Conservation (phyloP, 164 flowering plant genomes). For the Tinospora cordifolia region DNA sequence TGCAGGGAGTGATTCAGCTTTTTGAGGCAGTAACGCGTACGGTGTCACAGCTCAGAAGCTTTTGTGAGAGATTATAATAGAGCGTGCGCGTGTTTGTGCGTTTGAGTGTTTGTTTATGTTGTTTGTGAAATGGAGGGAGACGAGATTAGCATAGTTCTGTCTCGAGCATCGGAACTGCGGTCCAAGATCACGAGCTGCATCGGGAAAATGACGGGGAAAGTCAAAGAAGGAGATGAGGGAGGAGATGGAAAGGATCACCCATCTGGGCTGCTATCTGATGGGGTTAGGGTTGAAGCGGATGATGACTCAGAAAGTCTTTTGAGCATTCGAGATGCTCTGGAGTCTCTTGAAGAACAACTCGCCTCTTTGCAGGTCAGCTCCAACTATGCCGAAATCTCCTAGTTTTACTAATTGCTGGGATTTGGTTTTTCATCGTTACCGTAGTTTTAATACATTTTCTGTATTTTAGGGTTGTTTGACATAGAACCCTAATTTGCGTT, state of each 20-base stretch:
- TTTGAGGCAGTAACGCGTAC: too few species aligned
- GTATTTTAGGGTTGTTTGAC: neutral
- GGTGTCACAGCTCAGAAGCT: neutral
- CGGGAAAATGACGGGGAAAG: conserved; percentile 22
- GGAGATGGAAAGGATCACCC: neutral
- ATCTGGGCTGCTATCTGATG: neutral
- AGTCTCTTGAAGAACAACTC: conserved; percentile 77
- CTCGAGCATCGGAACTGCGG: conserved; percentile 66
- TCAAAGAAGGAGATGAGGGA: conserved; percentile 16
- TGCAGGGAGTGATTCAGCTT: neutral
- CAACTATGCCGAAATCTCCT: neutral
- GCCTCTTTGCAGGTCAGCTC: conserved; percentile 55
- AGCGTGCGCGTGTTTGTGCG: neutral
- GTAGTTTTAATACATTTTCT: neutral
- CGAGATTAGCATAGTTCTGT: conserved; percentile 52
- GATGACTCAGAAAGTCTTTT: conserved; percentile 53
- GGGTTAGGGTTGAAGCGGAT: neutral
- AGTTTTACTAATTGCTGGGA: neutral
- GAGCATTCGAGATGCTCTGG: conserved; percentile 64
- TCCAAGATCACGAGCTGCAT: conserved; percentile 61
- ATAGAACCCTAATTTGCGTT: neutral
- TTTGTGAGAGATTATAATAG: too few species aligned
- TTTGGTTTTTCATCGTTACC: neutral
- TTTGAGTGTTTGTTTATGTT: too few species aligned
- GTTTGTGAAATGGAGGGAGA: conserved; percentile 52